These are phyloP conservation scores for Rubroshorea leprosula DNA, from an alignment of 345 rosid genomes.

Conservation along the genomic window DNA sequence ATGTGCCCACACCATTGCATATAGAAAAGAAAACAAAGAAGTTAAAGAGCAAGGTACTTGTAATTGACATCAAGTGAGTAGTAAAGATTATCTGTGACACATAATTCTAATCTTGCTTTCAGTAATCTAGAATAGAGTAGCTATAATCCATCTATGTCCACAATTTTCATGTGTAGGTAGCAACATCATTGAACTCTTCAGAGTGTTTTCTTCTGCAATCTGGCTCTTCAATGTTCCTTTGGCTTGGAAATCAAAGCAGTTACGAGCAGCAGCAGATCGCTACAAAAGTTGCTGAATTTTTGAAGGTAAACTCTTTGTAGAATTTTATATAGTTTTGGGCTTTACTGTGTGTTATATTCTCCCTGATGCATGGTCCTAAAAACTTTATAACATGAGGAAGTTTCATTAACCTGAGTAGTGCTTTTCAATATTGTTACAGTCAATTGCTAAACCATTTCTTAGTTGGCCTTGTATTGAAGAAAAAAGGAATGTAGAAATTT, in stretches of 20 bases:
- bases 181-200: slow-evolving; percentile 70
- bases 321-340: slow-evolving; percentile 4
- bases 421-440: no score
- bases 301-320: slow-evolving; percentile 53
- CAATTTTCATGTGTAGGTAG: slow-evolving; percentile 48
- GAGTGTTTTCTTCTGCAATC: slow-evolving; percentile 98
- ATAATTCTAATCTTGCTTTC: not conserved
- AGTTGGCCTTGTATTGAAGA: no score
- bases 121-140: not conserved
- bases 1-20: not conserved
- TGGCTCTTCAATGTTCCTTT: slow-evolving; percentile 74
- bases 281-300: slow-evolving; percentile 74
- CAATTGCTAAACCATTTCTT: no score
- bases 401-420: no score
- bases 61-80: slow-evolving; percentile 1
- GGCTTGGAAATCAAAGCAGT: slow-evolving; percentile 96
- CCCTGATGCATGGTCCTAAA: no score
- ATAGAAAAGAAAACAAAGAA: not conserved
- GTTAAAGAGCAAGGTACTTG: not conserved
- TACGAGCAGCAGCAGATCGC: slow-evolving; percentile 88
- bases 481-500: no score
- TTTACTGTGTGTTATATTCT: not conserved
- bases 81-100: not conserved
- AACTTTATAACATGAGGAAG: no score
- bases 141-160: not conserved